phyloP scores from a whole-genome alignment of 1,284 basidiomycete genomes.

The Termitomyces sp. region DNA sequence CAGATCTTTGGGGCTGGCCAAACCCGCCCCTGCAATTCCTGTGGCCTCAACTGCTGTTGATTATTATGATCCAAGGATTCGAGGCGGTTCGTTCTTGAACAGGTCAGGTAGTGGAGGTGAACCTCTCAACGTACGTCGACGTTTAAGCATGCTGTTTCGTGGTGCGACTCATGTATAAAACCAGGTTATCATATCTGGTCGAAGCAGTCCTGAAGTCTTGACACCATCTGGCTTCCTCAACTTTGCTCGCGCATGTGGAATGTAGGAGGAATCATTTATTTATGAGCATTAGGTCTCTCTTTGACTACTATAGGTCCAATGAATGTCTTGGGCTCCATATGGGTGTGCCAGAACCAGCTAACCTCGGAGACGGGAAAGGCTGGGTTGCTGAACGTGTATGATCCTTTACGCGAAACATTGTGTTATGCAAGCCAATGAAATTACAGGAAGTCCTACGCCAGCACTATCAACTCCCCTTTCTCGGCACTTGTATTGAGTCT shows the following conservation, averaged over 20 bases:
- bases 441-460: conserved; percentile 55
- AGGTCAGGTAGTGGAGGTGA: conserved; percentile 14
- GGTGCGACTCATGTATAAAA: neutral
- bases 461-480: conserved; percentile 42
- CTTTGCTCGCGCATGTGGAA: conserved; percentile 56
- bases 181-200: conserved; percentile 53
- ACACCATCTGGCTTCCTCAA: conserved; percentile 55
- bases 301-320: conserved; percentile 38
- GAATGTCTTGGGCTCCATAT: conserved; percentile 63
- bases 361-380: conserved; percentile 62
- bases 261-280: conserved; percentile 33
- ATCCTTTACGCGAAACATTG: neutral
- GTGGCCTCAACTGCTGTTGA: conserved; percentile 2
- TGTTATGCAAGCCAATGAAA: neutral
- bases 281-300: neutral
- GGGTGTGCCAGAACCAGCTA: conserved; percentile 53
- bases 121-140: conserved; percentile 13
- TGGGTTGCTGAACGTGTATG: conserved; percentile 37
- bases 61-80: conserved; percentile 14
- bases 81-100: conserved; percentile 13
- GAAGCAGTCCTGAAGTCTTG: conserved; percentile 51
- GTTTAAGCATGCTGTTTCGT: neutral
- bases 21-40: neutral
- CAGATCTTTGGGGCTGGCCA: neutral
- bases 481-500: conserved; percentile 62